Percentiles rank a stretch among this genome's conserved stretches.
Evolutionary conservation across 768 basidiomycete species (phyloP).

Genomic region (Saitozyma sp.): DNA sequence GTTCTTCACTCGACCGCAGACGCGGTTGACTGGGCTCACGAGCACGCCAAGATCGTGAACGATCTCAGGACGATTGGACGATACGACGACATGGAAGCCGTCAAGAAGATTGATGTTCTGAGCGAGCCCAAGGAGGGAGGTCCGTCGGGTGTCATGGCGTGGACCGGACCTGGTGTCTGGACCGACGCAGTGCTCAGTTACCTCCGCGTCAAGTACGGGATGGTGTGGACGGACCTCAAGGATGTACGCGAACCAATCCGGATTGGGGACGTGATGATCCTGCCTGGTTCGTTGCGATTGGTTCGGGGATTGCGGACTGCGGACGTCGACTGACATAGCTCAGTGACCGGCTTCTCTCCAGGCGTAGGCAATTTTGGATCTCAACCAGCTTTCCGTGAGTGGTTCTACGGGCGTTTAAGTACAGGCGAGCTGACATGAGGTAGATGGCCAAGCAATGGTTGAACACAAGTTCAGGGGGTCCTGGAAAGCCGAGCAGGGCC

Average conservation of each 20-base stretch:
- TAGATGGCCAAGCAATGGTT: conserved; percentile 50
- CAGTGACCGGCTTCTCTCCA: conserved; percentile 49
- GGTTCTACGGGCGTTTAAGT: not conserved
- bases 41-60: conserved; percentile 19
- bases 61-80: conserved; percentile 25
- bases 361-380: conserved; percentile 50
- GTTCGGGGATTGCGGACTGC: too few species aligned
- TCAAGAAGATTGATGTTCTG: conserved; percentile 30
- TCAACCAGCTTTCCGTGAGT: conserved; percentile 32
- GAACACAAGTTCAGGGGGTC: conserved; percentile 45
- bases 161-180: conserved; percentile 55
- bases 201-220: conserved; percentile 48
- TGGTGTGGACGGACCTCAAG: conserved; percentile 53
- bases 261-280: conserved; percentile 53
- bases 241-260: conserved; percentile 43
- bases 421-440: not conserved
- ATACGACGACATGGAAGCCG: conserved; percentile 22
- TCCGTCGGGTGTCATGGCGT: conserved; percentile 54
- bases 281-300: conserved; percentile 31
- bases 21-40: conserved; percentile 36
- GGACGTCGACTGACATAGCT: too few species aligned
- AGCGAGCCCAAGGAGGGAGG: conserved; percentile 44
- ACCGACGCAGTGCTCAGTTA: conserved; percentile 54
- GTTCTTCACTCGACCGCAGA: conserved; percentile 47
- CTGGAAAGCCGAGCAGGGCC: conserved; percentile 24